Evolutionary conservation across 768 basidiomycete genomes (phyloP).

Genomic region (Boletus subparvulus): DNA sequence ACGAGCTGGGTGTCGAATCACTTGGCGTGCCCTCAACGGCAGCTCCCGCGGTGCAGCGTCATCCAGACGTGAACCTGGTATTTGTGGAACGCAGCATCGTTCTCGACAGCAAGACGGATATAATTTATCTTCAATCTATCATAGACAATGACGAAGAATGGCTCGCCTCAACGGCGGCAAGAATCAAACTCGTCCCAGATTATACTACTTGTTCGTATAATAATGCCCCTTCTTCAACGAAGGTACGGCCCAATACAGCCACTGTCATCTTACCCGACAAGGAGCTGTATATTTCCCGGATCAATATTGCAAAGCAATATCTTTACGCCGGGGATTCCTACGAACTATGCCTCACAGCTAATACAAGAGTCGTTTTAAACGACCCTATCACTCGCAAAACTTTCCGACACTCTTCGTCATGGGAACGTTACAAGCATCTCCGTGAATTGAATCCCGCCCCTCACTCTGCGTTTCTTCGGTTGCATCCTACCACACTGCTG

Average conservation of each 20-base stretch:
- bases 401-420: constrained; percentile 41
- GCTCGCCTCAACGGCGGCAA: constrained; percentile 45
- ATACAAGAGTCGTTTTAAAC: constrained; percentile 56
- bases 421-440: constrained; percentile 73
- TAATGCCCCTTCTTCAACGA: constrained; percentile 24
- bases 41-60: constrained; percentile 32
- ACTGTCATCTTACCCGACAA: constrained; percentile 56
- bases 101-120: constrained; percentile 51
- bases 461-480: constrained; percentile 76
- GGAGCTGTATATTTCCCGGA: constrained; percentile 61
- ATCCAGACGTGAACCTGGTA: constrained; percentile 73
- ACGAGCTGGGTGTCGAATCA: constrained; percentile 69
- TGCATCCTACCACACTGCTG: constrained; percentile 74
- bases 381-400: constrained; percentile 22
- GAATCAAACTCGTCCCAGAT: constrained; percentile 15
- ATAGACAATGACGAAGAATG: constrained; percentile 58
- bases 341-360: constrained; percentile 87
- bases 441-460: constrained; percentile 84
- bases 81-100: constrained; percentile 81
- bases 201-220: constrained; percentile 14
- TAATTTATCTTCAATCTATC: constrained; percentile 64
- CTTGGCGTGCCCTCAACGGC: constrained; percentile 45
- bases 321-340: constrained; percentile 88
- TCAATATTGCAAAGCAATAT: constrained; percentile 67
- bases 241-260: constrained; percentile 24